Conservation (phyloP, 2,329 filamentous ascomycete genomes). For the Periconia sp. region DNA sequence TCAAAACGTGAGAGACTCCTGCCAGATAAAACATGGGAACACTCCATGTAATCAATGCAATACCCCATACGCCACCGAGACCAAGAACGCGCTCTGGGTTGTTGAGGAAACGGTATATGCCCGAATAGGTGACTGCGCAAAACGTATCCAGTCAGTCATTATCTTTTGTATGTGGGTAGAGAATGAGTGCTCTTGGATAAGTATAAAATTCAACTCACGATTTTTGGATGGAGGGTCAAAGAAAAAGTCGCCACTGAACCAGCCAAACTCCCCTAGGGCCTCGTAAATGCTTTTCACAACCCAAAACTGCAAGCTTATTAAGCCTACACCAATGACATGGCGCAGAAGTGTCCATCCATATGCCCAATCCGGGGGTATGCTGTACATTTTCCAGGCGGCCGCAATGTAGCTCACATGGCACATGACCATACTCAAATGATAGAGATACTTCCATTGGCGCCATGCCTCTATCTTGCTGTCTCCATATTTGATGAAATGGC, state of each 20-base stretch:
- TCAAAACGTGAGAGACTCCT: slow-evolving; percentile 80
- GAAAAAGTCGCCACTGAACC: slow-evolving; percentile 99
- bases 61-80: slow-evolving; percentile 92
- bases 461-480: slow-evolving; percentile 89
- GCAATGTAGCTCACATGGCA: slow-evolving; percentile 87
- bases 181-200: not conserved
- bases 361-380: slow-evolving; percentile 79
- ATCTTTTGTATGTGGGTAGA: not conserved
- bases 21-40: slow-evolving; percentile 84
- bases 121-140: slow-evolving; percentile 74
- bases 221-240: slow-evolving; percentile 81
- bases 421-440: slow-evolving; percentile 89
- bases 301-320: slow-evolving; percentile 89
- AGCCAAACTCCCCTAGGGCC: slow-evolving; percentile 94
- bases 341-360: slow-evolving; percentile 84
- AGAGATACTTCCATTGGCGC: slow-evolving; percentile 96
- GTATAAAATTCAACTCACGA: slow-evolving; percentile 16
- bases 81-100: slow-evolving; percentile 95
- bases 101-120: slow-evolving; percentile 97
- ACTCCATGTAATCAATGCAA: slow-evolving; percentile 90
- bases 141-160: not conserved
- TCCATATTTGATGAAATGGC: slow-evolving; percentile 96
- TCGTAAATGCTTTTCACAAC: slow-evolving; percentile 92
- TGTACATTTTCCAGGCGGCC: slow-evolving; percentile 96
- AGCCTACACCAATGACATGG: slow-evolving; percentile 78